These are phyloP conservation scores for Ashbya aceris DNA, from an alignment of 1,139 yeast species.

Conservation along the genomic window DNA sequence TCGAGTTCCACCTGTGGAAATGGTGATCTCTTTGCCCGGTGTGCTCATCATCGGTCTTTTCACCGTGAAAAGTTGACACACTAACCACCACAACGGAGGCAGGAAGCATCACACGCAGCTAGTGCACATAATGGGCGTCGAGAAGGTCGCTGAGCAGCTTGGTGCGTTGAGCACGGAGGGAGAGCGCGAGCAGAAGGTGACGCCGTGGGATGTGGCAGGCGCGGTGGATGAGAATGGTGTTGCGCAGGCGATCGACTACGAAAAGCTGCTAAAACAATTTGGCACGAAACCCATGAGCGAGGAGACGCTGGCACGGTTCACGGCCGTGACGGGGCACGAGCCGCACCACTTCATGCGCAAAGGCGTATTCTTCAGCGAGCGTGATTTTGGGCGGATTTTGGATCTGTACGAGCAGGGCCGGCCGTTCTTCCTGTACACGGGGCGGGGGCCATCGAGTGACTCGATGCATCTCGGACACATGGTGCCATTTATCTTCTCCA, in stretches of 20 bases:
- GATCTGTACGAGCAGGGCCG: conserved; percentile 90
- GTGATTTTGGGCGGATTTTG: conserved; percentile 74
- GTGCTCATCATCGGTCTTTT: no score
- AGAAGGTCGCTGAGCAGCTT: no score
- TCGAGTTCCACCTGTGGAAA: no score
- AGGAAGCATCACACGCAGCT: no score
- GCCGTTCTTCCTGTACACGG: conserved; percentile 92
- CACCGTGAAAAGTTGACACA: no score
- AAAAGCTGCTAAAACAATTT: conserved; percentile 72
- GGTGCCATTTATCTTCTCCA: conserved; percentile 91
- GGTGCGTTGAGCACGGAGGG: no score
- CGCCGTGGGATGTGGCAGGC: conserved; percentile 99
- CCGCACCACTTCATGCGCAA: conserved; percentile 92
- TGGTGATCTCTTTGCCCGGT: no score
- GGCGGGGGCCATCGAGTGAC: conserved; percentile 94
- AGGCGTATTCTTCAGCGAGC: conserved; percentile 87
- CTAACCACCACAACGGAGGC: no score
- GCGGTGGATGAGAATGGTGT: conserved; percentile 86
- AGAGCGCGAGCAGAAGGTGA: conserved; percentile 53
- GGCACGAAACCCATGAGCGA: conserved; percentile 71
- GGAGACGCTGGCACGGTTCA: conserved; percentile 70
- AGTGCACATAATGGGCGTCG: no score
- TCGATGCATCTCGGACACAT: conserved; percentile 96
- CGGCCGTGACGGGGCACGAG: conserved; percentile 71
- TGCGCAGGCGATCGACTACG: conserved; percentile 83